Conservation (phyloP, 2,329 filamentous ascomycete species). For the Cordyceps javanica region DNA sequence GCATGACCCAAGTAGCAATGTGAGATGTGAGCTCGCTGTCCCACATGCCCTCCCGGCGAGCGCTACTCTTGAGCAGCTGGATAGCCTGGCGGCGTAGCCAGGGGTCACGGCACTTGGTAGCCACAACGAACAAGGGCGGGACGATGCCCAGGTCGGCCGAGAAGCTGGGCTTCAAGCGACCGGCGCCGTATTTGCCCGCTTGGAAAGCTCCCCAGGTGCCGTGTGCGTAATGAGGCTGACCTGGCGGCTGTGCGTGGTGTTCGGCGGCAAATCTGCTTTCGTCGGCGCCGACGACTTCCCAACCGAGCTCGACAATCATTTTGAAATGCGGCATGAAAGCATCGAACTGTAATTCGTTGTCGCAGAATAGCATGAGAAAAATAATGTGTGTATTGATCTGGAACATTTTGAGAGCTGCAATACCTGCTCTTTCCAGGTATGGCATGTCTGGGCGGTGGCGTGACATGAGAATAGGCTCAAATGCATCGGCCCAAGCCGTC, state of each 20-base stretch:
- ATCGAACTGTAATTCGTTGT: constrained; percentile 54
- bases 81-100: constrained; percentile 54
- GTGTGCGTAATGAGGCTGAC: background rate
- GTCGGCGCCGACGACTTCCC: constrained; percentile 54
- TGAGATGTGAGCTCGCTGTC: constrained; percentile 54
- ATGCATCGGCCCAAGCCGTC: constrained; percentile 49
- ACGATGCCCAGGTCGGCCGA: constrained; percentile 59
- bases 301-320: constrained; percentile 49
- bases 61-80: constrained; percentile 51
- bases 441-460: constrained; percentile 43
- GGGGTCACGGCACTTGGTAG: constrained; percentile 58
- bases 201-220: constrained; percentile 28
- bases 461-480: constrained; percentile 46
- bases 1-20: constrained; percentile 50
- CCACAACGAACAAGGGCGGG: constrained; percentile 59
- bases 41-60: constrained; percentile 63
- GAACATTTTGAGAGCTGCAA: constrained; percentile 57
- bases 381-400: constrained; percentile 53
- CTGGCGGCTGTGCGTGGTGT: constrained; percentile 25
- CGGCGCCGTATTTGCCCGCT: constrained; percentile 37
- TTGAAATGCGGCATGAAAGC: constrained; percentile 45
- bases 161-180: constrained; percentile 55
- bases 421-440: constrained; percentile 52
- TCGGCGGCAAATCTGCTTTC: constrained; percentile 44
- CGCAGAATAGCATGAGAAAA: constrained; percentile 55